Percentiles rank a stretch among this genome's conserved stretches.
Conservation (phyloP, 495 filamentous ascomycete genomes). For the Aeminium ludgeri region DNA sequence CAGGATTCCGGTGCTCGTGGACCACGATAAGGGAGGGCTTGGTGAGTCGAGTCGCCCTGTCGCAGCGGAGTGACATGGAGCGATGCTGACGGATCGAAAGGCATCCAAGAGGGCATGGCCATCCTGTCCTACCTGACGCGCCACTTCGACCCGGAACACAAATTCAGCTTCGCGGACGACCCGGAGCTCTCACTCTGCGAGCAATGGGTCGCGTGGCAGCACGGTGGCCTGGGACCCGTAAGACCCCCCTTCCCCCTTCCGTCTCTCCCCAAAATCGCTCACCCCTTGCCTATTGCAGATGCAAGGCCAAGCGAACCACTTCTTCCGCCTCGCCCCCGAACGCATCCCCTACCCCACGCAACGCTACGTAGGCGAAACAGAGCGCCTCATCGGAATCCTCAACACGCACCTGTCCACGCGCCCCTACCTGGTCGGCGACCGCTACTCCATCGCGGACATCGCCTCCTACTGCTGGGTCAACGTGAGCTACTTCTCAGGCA, state of each 20-base stretch:
- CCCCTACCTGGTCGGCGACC: conserved; percentile 24
- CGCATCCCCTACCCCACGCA: conserved; percentile 23
- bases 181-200: conserved; percentile 20
- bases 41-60: conserved; percentile 4
- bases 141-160: conserved; percentile 25
- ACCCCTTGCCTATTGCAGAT: conserved; percentile 5
- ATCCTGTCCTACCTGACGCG: conserved; percentile 23
- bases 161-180: conserved; percentile 24
- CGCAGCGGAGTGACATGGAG: too few species aligned
- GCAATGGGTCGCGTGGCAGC: conserved; percentile 28
- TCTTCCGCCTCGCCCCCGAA: conserved; percentile 23
- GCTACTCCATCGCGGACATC: conserved; percentile 26
- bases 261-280: too few species aligned
- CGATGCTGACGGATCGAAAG: background rate
- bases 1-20: conserved; percentile 26
- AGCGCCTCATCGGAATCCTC: conserved; percentile 24
- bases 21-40: conserved; percentile 23
- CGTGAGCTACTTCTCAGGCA: conserved; percentile 14
- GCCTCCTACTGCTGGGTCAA: conserved; percentile 24
- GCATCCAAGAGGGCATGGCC: conserved; percentile 9
- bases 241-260: background rate
- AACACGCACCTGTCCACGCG: conserved; percentile 20
- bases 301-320: conserved; percentile 27
- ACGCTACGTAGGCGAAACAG: conserved; percentile 24
- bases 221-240: conserved; percentile 22